Conservation (phyloP, 2,329 filamentous ascomycete species). For the Lomentospora prolificans region DNA sequence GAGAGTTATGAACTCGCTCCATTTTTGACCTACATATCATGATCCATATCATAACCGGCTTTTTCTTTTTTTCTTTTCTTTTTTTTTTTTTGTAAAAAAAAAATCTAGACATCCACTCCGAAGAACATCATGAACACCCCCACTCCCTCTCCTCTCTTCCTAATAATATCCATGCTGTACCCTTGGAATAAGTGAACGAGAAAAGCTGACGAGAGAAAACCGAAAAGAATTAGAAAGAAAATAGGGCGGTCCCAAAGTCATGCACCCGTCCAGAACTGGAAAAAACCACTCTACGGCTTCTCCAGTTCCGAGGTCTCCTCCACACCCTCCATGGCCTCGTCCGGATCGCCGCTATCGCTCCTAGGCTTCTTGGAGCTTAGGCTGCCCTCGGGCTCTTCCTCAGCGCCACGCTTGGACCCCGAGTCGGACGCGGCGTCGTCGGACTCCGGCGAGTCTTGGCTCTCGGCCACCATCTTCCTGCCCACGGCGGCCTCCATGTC, state of each 20-base stretch:
- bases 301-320: conserved; percentile 9
- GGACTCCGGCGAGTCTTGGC: conserved; percentile 11
- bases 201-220: not conserved
- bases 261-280: not conserved
- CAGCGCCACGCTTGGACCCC: conserved; percentile 47
- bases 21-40: too few species aligned
- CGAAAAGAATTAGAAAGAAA: not conserved
- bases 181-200: not conserved
- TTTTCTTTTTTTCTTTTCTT: too few species aligned
- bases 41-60: too few species aligned
- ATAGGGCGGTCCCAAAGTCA: not conserved
- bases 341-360: conserved; percentile 23
- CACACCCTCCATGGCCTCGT: conserved; percentile 10
- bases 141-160: too few species aligned
- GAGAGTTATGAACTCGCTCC: too few species aligned
- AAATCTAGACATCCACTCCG: too few species aligned
- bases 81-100: too few species aligned
- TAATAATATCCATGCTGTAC: too few species aligned
- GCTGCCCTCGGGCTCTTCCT: conserved; percentile 32
- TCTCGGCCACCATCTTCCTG: conserved; percentile 29
- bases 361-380: conserved; percentile 37
- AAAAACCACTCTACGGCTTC: conserved; percentile 8
- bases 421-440: conserved; percentile 16
- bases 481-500: conserved; percentile 54
- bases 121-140: too few species aligned